Evolutionary conservation across 176 grass and related monocot species (phyloP).

Genomic region (Olyra latifolia): DNA sequence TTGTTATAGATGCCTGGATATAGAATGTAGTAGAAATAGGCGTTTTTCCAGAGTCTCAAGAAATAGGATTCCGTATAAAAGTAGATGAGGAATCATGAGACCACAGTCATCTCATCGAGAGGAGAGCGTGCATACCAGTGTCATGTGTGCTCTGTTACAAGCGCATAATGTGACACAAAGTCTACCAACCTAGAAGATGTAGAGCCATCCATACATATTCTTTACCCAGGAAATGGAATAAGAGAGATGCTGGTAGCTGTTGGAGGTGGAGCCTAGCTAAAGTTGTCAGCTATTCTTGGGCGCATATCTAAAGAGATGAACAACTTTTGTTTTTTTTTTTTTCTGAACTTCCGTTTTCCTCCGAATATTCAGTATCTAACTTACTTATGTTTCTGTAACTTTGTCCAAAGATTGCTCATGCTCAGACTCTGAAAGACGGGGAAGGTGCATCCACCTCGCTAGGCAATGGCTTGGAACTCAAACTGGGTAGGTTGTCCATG

Average conservation of each 20-base stretch:
- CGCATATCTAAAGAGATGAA: neutral
- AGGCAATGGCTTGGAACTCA: slow-evolving; percentile 68
- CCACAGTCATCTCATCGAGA: no score
- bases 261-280: slow-evolving; percentile 21
- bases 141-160: slow-evolving; percentile 31
- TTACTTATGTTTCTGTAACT: neutral
- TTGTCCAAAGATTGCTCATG: slow-evolving; percentile 58
- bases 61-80: slow-evolving; percentile 28
- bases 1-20: neutral
- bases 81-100: slow-evolving; percentile 10
- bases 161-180: slow-evolving; percentile 13
- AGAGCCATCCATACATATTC: slow-evolving; percentile 16
- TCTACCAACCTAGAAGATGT: neutral
- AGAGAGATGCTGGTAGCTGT: neutral
- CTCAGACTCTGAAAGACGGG: slow-evolving; percentile 47
- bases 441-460: slow-evolving; percentile 47
- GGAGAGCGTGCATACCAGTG: slow-evolving; percentile 27
- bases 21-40: slow-evolving; percentile 17
- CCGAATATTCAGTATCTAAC: neutral
- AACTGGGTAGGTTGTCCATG: slow-evolving; percentile 46
- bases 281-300: neutral
- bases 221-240: slow-evolving; percentile 12
- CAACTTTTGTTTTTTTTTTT: neutral
- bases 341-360: neutral
- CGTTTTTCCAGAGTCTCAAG: neutral